These are phyloP conservation scores for Carex myosuroides DNA, from an alignment of 176 grass and related monocot species.

Conservation along the genomic window DNA sequence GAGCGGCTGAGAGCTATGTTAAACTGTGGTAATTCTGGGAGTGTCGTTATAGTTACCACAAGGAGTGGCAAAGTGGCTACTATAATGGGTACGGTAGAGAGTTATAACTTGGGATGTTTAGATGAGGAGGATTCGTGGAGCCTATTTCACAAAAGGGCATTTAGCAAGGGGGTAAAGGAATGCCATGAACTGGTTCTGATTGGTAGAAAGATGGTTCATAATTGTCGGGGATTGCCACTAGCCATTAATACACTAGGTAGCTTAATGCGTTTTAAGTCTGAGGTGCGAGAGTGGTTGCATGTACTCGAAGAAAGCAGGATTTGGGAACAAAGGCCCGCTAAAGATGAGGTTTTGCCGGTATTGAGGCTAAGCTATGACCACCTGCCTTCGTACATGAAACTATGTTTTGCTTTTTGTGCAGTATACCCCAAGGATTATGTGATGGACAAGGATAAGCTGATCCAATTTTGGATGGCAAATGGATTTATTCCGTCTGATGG, in stretches of 20 bases:
- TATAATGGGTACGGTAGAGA: background rate
- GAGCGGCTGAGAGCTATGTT: background rate
- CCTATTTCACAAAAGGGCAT: conserved; percentile 28
- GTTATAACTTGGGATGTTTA: background rate
- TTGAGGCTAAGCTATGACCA: conserved; percentile 27
- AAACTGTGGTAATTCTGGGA: conserved; percentile 12
- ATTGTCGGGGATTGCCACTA: conserved; percentile 29
- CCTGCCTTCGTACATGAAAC: background rate
- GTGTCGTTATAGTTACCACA: conserved; percentile 31
- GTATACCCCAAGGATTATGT: conserved; percentile 20
- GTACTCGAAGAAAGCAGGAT: background rate
- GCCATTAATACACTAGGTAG: conserved; percentile 21
- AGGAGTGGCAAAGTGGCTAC: background rate
- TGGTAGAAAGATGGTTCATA: conserved; percentile 9
- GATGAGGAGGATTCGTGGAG: conserved; percentile 15
- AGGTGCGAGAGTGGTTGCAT: conserved; percentile 3
- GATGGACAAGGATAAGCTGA: conserved; percentile 25
- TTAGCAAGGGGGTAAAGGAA: background rate
- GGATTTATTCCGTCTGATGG: conserved; percentile 9
- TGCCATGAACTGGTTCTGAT: background rate
- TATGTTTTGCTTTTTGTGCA: conserved; percentile 26
- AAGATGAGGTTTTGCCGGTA: background rate
- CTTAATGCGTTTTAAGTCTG: conserved; percentile 26
- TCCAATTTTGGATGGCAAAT: conserved; percentile 26
- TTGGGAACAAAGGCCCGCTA: background rate